Evolutionary conservation across 192 early-diverging fungal genomes (phyloP).

Genomic region (Glomus cerebriforme): DNA sequence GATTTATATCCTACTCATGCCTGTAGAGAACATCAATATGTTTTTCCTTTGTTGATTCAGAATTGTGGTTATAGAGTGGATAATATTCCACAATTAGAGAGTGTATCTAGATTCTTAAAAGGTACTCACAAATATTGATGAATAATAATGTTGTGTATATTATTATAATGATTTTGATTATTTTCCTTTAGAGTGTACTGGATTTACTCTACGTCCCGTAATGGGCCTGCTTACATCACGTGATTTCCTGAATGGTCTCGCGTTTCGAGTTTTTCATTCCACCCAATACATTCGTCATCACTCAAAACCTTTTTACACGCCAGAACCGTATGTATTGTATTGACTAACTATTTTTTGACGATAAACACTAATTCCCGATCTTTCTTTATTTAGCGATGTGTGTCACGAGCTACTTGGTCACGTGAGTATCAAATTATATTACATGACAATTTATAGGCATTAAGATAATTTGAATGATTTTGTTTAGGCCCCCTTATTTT

Average conservation of each 20-base stretch:
- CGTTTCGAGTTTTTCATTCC: slow-evolving; percentile 95
- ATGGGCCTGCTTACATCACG: slow-evolving; percentile 91
- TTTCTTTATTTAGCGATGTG: slow-evolving; percentile 58
- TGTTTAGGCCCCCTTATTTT: slow-evolving; percentile 62
- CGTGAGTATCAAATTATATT: slow-evolving; percentile 46
- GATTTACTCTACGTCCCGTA: slow-evolving; percentile 91
- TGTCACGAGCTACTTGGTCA: slow-evolving; percentile 97
- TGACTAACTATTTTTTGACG: not conserved
- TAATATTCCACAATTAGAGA: slow-evolving; percentile 88
- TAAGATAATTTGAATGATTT: not conserved
- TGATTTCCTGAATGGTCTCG: slow-evolving; percentile 95
- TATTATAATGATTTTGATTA: not conserved
- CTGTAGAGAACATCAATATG: slow-evolving; percentile 89
- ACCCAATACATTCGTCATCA: slow-evolving; percentile 98
- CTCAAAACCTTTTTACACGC: slow-evolving; percentile 89
- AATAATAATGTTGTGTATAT: not conserved
- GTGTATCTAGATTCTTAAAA: slow-evolving; percentile 89
- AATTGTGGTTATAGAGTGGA: slow-evolving; percentile 87
- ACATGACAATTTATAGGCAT: not conserved
- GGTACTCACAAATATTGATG: slow-evolving; percentile 35
- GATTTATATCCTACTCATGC: slow-evolving; percentile 82
- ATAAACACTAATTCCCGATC: not conserved
- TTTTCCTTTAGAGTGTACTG: slow-evolving; percentile 71
- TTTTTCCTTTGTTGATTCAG: slow-evolving; percentile 85
- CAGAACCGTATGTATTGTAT: slow-evolving; percentile 62